A percentile compares a stretch with the other conserved stretches of the same genome.
These are phyloP conservation scores for Zymoseptoria ardabiliae DNA, from an alignment of 2,329 filamentous ascomycete genomes.

Conservation along the genomic window DNA sequence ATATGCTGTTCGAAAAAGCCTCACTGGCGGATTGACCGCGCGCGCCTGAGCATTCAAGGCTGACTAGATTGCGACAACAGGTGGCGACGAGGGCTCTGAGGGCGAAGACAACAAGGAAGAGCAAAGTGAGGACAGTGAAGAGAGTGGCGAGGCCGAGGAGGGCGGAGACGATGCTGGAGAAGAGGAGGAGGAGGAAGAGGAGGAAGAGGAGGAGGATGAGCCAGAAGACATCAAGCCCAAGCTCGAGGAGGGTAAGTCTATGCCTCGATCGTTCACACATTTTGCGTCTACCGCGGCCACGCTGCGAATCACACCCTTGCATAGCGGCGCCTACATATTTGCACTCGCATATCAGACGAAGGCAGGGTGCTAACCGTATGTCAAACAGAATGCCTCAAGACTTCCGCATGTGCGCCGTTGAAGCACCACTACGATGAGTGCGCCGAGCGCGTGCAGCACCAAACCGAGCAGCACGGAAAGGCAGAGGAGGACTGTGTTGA, in stretches of 20 bases:
- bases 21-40: neutral
- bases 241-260: constrained; percentile 77
- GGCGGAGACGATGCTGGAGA: constrained; percentile 54
- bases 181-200: constrained; percentile 66
- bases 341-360: neutral
- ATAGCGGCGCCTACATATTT: neutral
- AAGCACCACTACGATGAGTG: constrained; percentile 99
- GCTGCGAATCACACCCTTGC: neutral
- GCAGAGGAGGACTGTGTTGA: constrained; percentile 95
- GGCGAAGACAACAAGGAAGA: constrained; percentile 34
- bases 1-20: neutral
- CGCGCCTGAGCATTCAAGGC: constrained; percentile 21
- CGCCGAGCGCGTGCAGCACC: constrained; percentile 79
- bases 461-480: constrained; percentile 63
- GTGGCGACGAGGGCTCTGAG: constrained; percentile 26
- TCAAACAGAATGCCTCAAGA: constrained; percentile 75
- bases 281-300: neutral
- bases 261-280: neutral
- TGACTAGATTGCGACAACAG: constrained; percentile 7
- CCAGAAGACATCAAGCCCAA: constrained; percentile 77
- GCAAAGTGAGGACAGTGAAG: constrained; percentile 33
- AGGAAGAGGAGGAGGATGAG: constrained; percentile 79
- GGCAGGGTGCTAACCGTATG: neutral
- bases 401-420: constrained; percentile 70
- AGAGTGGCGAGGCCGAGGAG: constrained; percentile 42